Evolutionary conservation across 2,329 filamentous ascomycete genomes (phyloP), one percentile per base, ranked within the genome.

Genomic region (Metarhizium album): DNA sequence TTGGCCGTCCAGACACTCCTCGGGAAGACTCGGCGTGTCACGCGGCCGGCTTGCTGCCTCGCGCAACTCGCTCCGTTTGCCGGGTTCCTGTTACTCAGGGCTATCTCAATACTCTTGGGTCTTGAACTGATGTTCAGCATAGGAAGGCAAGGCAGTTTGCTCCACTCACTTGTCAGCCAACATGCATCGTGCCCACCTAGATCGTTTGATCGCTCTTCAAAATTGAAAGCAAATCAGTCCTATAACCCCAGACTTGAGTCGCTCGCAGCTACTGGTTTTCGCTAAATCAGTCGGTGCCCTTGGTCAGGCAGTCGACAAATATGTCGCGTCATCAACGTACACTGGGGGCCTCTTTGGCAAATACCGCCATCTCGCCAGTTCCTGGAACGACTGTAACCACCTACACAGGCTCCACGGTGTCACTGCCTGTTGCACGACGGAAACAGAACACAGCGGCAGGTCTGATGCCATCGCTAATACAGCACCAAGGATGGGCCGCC

Each of bases 401-500:
- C 13, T 43, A 43, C 40, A 23, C 40, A n/a, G 40, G 40, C 16
- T 43, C 40, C 22, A 43, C 40, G 6, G 40, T 43, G 20, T 24
- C 40, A 27, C 40, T 43, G 22, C 40, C 40, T 13, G 40, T 23
- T 24, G 40, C 40, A 24, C 40, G 40, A 5, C 40, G 40, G 7
- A 23, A 43, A 24, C 40, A 43, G 11, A 43, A 24, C 40, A 45
- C 27, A 2, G 1, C 22, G 7, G 29, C 24, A 14, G 42, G 37
- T 5, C 18, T 35, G 18, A 3, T 18, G 9, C 14, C 48, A 16
- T 45, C 31, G 22, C 42, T 31, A 23, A 20, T 35, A 24, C 48
- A 20, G 16, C 42, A 89, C 66, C 83, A 90, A 62, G 86, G 86
- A 53, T 86, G 80, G 75, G 86, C 86, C 38, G 82, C 84, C 52